These are phyloP conservation scores for Colletotrichum destructivum DNA, from an alignment of 2,329 filamentous ascomycete species.

Conservation along the genomic window DNA sequence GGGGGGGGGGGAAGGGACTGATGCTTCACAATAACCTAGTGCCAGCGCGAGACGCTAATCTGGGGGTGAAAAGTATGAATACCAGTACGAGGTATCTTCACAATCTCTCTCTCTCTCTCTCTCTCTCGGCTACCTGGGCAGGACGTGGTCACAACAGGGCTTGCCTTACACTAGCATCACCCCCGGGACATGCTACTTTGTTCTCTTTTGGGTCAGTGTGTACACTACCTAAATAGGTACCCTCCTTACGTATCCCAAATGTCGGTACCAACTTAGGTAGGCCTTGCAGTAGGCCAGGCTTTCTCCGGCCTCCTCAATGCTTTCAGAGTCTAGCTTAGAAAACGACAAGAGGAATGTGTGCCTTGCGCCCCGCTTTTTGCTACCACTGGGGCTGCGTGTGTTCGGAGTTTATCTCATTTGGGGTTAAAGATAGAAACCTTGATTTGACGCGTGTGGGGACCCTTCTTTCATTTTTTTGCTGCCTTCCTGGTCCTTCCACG, in stretches of 20 bases:
- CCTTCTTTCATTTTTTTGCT: slow-evolving; percentile 13
- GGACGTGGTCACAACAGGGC: neutral
- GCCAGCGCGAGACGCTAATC: neutral
- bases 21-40: slow-evolving; percentile 4
- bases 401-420: slow-evolving; percentile 42
- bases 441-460: slow-evolving; percentile 37
- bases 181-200: neutral
- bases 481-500: too few relatives aligned
- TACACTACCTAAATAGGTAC: too few relatives aligned
- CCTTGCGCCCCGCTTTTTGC: slow-evolving; percentile 13
- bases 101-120: neutral
- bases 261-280: neutral
- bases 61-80: slow-evolving; percentile 2
- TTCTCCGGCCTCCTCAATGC: slow-evolving; percentile 14
- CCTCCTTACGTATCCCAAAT: too few relatives aligned
- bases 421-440: slow-evolving; percentile 42
- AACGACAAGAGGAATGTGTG: slow-evolving; percentile 4
- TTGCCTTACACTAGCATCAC: neutral
- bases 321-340: neutral
- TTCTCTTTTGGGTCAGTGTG: neutral
- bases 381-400: slow-evolving; percentile 33
- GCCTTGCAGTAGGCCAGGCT: slow-evolving; percentile 25
- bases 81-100: too few relatives aligned
- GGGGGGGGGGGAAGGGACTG: neutral
- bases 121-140: neutral